Conservation (phyloP, 129 eudicot genomes). For the Logfia minima region DNA sequence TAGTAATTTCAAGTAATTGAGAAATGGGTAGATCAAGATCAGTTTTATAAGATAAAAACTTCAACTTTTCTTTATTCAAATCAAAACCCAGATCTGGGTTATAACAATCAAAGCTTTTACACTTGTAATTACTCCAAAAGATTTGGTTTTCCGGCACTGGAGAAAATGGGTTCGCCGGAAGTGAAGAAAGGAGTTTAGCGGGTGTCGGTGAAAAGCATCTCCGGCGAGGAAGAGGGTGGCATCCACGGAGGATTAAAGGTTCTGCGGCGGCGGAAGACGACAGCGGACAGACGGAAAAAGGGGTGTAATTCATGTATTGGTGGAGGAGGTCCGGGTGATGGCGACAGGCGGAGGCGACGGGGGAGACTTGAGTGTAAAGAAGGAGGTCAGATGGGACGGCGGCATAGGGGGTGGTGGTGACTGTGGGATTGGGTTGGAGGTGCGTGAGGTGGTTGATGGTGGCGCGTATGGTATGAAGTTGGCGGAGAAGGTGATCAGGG, state of each 20-base stretch:
- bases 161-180: slow-evolving; percentile 52
- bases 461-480: slow-evolving; percentile 96
- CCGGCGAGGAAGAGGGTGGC: slow-evolving; percentile 91
- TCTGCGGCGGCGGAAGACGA: slow-evolving; percentile 55
- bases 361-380: slow-evolving; percentile 64
- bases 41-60: slow-evolving; percentile 50
- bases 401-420: slow-evolving; percentile 35
- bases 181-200: slow-evolving; percentile 34
- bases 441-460: slow-evolving; percentile 97
- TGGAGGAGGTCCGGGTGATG: slow-evolving; percentile 85
- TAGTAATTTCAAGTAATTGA: slow-evolving; percentile 57
- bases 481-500: slow-evolving; percentile 80
- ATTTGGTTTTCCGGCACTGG: slow-evolving; percentile 53
- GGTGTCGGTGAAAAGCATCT: slow-evolving; percentile 73
- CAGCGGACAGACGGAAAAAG: slow-evolving; percentile 56
- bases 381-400: slow-evolving; percentile 79
- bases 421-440: slow-evolving; percentile 58
- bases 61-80: slow-evolving; percentile 42
- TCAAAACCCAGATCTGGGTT: slow-evolving; percentile 81
- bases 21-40: slow-evolving; percentile 86
- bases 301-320: slow-evolving; percentile 85
- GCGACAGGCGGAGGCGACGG: slow-evolving; percentile 84
- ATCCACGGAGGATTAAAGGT: slow-evolving; percentile 74
- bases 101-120: slow-evolving; percentile 58
- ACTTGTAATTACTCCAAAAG: slow-evolving; percentile 48